These are phyloP conservation scores for Annulohypoxylon nitens DNA, from an alignment of 495 filamentous ascomycete genomes.

Conservation along the genomic window DNA sequence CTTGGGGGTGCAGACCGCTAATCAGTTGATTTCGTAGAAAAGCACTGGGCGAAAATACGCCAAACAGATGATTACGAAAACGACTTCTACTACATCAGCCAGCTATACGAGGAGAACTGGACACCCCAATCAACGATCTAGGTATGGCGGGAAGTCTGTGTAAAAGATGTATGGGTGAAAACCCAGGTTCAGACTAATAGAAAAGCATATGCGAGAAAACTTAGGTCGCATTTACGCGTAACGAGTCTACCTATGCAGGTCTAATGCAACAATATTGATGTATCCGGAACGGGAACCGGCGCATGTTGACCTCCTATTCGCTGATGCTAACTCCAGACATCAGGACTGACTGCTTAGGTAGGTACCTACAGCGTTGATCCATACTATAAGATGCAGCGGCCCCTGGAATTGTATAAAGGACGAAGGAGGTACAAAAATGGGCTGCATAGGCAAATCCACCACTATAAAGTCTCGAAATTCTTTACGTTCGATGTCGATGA, in stretches of 20 bases:
- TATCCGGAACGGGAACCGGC: conserved; percentile 18
- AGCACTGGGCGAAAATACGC: conserved; percentile 57
- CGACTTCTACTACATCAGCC: conserved; percentile 66
- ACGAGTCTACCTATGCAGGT: neutral
- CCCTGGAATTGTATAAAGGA: conserved; percentile 8
- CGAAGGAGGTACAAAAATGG: neutral
- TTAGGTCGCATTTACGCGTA: conserved; percentile 21
- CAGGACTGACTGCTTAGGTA: neutral
- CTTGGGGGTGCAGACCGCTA: conserved; percentile 28
- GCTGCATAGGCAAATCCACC: neutral
- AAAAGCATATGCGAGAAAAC: conserved; percentile 7
- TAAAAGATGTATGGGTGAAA: conserved; percentile 8
- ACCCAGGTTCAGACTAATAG: conserved; percentile 14
- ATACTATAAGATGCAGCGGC: conserved; percentile 23
- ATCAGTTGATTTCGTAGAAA: conserved; percentile 49
- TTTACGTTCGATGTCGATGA: neutral
- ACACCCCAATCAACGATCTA: conserved; percentile 59
- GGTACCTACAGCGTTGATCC: neutral
- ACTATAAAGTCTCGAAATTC: neutral
- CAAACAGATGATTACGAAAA: conserved; percentile 57
- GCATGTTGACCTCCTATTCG: conserved; percentile 2
- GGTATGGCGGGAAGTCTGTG: conserved; percentile 4
- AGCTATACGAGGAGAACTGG: conserved; percentile 66
- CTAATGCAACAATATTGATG: conserved; percentile 15
- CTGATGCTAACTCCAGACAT: neutral